These are phyloP conservation scores for Trichoderma asperelloides DNA, from an alignment of 495 filamentous ascomycete genomes.

Conservation along the genomic window DNA sequence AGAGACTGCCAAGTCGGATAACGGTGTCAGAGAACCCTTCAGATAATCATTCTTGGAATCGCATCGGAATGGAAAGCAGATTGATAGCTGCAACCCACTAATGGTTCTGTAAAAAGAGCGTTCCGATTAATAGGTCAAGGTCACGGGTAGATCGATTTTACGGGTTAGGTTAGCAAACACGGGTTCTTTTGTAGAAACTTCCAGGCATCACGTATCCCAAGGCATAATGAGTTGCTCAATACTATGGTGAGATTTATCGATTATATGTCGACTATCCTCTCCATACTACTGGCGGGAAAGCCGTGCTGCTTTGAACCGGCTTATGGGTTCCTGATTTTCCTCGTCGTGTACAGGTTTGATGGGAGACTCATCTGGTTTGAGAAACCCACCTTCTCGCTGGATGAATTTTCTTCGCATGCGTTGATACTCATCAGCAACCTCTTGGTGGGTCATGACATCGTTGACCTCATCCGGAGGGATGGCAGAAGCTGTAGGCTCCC, in stretches of 20 bases:
- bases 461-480: slow-evolving; percentile 67
- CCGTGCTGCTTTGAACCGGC: slow-evolving; percentile 82
- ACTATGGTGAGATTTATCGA: slow-evolving; percentile 7
- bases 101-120: slow-evolving; percentile 42
- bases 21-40: slow-evolving; percentile 54
- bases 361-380: slow-evolving; percentile 50
- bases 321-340: slow-evolving; percentile 57
- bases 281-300: slow-evolving; percentile 33
- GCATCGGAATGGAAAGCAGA: slow-evolving; percentile 44
- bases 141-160: neutral
- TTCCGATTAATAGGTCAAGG: slow-evolving; percentile 22
- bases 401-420: slow-evolving; percentile 71
- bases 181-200: neutral
- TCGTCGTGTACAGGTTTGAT: slow-evolving; percentile 59
- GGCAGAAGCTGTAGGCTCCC: slow-evolving; percentile 27
- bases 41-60: slow-evolving; percentile 40
- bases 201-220: slow-evolving; percentile 10
- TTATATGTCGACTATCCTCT: neutral
- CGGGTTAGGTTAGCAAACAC: neutral
- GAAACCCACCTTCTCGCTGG: slow-evolving; percentile 67
- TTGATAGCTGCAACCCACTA: slow-evolving; percentile 41
- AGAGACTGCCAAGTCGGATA: slow-evolving; percentile 21
- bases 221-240: neutral
- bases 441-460: slow-evolving; percentile 58
- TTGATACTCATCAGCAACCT: slow-evolving; percentile 75